Evolutionary conservation across 163 green algal species (phyloP), one percentile per base, ranked within the genome.

Genomic region (Chlamydomonas reinhardtii): DNA sequence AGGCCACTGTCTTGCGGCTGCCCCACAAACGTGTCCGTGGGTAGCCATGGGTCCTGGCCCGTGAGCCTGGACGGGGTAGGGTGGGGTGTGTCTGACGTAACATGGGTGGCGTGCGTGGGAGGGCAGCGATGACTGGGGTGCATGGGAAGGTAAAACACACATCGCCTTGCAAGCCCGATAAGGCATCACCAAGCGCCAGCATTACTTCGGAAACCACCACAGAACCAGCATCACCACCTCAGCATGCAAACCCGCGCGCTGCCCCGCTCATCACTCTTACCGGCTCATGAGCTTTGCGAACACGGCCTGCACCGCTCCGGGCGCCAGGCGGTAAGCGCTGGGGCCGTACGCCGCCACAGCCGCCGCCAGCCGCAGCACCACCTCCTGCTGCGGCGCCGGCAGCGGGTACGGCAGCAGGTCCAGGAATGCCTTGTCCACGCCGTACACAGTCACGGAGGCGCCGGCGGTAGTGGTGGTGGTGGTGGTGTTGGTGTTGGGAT

Each of bases 381-480:
- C 20, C 20, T 76, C 70, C 35, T 61, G 35, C 70, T 76, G 29
- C 35, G 35, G 35, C 22, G 56, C 35, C 70, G 70, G 83, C 61
- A 94, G 84, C 3, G 78, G 35, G 85, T 91, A 92, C 31, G 92
- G 89, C 62, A 92, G 73, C 37, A 95, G 83, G 79, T 95, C 92
- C 75, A 95, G 82, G 24, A 93, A 35, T 4, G 92, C 89, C 75
- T 92, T 90, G 84, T 95, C 92, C 61, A 95, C 90, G 70, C 35
- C 76, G 70, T 69, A 83, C 76, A 74, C 24, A 4, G 56, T 74
- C 35, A 83, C 76, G 29, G 37, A 31, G 29, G 37, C 31, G 66
- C 64, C 64, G 2, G 56, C 61, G 61, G 3, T 3, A 19, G 14
- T 8, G 61, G 61, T 12, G 39, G 39, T 48, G 62, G 4, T 22